Evolutionary conservation across 805 yeast species (phyloP).

Genomic region (Candida alai): DNA sequence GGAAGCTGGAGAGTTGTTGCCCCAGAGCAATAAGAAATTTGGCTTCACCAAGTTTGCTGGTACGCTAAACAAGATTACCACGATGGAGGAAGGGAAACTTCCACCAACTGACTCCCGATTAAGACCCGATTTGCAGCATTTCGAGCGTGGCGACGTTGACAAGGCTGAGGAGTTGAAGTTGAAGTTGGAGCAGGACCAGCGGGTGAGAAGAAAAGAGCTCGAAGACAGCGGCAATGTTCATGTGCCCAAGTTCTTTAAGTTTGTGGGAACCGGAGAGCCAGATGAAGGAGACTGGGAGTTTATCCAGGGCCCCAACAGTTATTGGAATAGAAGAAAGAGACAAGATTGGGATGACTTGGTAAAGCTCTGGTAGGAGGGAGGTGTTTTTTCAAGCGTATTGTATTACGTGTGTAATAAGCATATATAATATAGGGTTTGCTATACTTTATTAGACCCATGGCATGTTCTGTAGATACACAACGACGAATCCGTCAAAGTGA

Average conservation of each 20-base stretch:
- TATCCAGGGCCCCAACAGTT: constrained; percentile 55
- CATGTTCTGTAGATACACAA: too few relatives aligned
- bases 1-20: constrained; percentile 65
- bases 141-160: constrained; percentile 66
- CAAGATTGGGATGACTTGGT: constrained; percentile 57
- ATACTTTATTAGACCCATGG: too few relatives aligned
- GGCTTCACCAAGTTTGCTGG: constrained; percentile 88
- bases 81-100: constrained; percentile 55
- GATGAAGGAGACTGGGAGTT: constrained; percentile 52
- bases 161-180: constrained; percentile 70
- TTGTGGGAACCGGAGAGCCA: constrained; percentile 29
- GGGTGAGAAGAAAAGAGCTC: constrained; percentile 63
- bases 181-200: constrained; percentile 72
- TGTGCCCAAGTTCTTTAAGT: constrained; percentile 62
- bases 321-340: constrained; percentile 74
- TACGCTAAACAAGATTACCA: constrained; percentile 73
- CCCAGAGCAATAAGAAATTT: constrained; percentile 58
- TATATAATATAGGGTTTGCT: too few relatives aligned
- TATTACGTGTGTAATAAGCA: too few relatives aligned
- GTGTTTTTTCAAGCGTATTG: too few relatives aligned
- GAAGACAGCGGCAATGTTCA: constrained; percentile 45
- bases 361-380: constrained; percentile 56
- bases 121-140: constrained; percentile 78
- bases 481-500: too few relatives aligned
- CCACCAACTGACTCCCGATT: constrained; percentile 88